A percentile compares a stretch with the other conserved stretches of the same genome.
Evolutionary conservation across 441 rosid genomes (phyloP).

Genomic region (Biscutella laevigata): DNA sequence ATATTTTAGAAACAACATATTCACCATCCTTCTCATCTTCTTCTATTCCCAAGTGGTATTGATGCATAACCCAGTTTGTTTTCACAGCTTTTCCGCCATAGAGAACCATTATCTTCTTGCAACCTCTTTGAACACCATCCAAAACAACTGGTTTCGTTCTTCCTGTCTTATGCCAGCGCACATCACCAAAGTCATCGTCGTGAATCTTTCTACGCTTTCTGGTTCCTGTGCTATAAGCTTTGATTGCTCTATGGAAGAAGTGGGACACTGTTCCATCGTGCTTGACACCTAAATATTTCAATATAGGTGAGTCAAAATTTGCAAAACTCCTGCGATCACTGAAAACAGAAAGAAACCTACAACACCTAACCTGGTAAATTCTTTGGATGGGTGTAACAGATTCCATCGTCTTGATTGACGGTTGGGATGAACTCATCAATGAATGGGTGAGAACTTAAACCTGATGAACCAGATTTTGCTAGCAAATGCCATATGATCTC

Average conservation of each 20-base stretch:
- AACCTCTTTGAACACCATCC: conserved; percentile 72
- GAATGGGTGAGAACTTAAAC: conserved; percentile 54
- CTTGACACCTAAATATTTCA: conserved; percentile 47
- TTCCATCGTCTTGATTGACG: conserved; percentile 72
- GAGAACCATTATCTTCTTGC: conserved; percentile 93
- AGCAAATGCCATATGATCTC: conserved; percentile 84
- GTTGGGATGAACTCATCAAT: conserved; percentile 77
- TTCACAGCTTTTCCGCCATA: conserved; percentile 79
- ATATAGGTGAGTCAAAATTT: neutral
- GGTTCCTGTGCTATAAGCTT: conserved; percentile 87
- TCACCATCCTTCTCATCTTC: conserved; percentile 86
- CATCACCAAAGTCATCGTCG: conserved; percentile 68
- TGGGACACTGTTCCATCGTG: conserved; percentile 68
- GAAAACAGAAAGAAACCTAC: conserved; percentile 2
- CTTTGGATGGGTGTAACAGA: conserved; percentile 93
- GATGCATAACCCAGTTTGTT: conserved; percentile 96
- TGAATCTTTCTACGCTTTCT: conserved; percentile 86
- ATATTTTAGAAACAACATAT: conserved; percentile 72
- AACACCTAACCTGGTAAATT: conserved; percentile 67
- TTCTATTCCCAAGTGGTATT: conserved; percentile 76
- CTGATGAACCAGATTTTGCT: conserved; percentile 48
- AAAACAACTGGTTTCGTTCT: conserved; percentile 67
- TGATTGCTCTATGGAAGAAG: conserved; percentile 83
- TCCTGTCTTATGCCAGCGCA: conserved; percentile 97
- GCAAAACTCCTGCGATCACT: neutral